Conservation (phyloP, 768 basidiomycete species). For the Trametes cingulata region DNA sequence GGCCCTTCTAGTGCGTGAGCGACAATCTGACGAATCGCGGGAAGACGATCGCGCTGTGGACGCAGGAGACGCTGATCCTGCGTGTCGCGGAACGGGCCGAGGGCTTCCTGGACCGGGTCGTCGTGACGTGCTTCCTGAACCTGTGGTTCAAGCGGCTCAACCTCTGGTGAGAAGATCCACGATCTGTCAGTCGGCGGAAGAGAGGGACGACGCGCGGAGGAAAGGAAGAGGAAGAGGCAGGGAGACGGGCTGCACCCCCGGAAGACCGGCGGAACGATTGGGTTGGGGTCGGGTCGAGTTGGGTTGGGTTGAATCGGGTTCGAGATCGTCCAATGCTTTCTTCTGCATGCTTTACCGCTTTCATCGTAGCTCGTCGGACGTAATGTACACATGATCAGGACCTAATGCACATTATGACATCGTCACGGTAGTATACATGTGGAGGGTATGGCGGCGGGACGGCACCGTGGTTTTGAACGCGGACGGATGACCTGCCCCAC, state of each 20-base stretch:
- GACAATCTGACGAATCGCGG: slow-evolving; percentile 41
- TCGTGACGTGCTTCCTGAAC: slow-evolving; percentile 56
- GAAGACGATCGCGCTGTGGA: slow-evolving; percentile 50
- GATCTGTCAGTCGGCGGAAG: slow-evolving; percentile 1
- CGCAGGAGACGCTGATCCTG: slow-evolving; percentile 39
- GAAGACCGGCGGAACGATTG: background rate
- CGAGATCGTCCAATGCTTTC: slow-evolving; percentile 3
- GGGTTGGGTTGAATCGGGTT: background rate
- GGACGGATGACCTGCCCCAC: background rate
- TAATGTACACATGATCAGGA: slow-evolving; percentile 16
- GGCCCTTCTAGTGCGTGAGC: slow-evolving; percentile 45
- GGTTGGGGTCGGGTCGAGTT: background rate
- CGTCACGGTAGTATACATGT: slow-evolving; percentile 15
- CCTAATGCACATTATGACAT: slow-evolving; percentile 21
- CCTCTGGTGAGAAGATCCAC: slow-evolving; percentile 37
- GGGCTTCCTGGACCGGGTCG: slow-evolving; percentile 47
- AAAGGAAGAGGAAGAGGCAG: background rate
- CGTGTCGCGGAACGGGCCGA: slow-evolving; percentile 43
- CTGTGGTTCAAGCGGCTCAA: slow-evolving; percentile 48
- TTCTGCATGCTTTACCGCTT: slow-evolving; percentile 15
- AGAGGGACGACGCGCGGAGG: background rate
- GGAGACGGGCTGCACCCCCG: background rate
- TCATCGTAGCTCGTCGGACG: slow-evolving; percentile 15
- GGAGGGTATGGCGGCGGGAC: slow-evolving; percentile 6
- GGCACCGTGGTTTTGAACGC: slow-evolving; percentile 6